Conservation (phyloP, 2,329 filamentous ascomycete genomes). For the Fusarium pseudocircinatum region DNA sequence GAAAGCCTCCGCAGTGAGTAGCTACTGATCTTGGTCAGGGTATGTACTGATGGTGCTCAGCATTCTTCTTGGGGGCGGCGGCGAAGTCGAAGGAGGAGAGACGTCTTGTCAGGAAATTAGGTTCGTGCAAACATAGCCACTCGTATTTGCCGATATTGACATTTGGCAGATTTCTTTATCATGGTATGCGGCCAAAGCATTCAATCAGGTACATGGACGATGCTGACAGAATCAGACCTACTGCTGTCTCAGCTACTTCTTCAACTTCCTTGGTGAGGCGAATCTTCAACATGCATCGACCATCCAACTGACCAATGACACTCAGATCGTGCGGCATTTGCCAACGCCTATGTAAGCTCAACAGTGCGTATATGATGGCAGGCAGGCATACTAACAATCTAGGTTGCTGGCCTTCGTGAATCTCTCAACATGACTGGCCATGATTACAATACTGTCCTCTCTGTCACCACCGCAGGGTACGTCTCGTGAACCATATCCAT, state of each 20-base stretch:
- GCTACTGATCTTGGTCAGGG: too few relatives aligned
- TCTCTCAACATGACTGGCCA: constrained; percentile 55
- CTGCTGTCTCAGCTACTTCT: constrained; percentile 49
- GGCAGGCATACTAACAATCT: accelerated
- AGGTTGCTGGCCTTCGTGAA: constrained; percentile 55
- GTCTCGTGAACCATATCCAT: accelerated
- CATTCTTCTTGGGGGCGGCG: constrained; percentile 17
- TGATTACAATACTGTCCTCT: constrained; percentile 45
- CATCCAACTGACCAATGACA: neutral
- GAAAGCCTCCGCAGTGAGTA: neutral
- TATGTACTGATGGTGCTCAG: neutral
- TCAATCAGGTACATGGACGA: accelerated
- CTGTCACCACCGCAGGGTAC: constrained; percentile 44
- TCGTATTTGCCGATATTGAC: accelerated
- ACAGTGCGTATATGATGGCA: accelerated
- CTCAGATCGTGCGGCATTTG: constrained; percentile 38
- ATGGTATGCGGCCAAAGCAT: constrained; percentile 12
- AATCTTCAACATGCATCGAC: accelerated
- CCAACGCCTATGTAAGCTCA: constrained; percentile 52
- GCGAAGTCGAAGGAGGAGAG: constrained; percentile 40
- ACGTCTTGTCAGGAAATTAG: constrained; percentile 44
- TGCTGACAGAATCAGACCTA: constrained; percentile 39
- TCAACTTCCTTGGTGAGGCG: constrained; percentile 50
- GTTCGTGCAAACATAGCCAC: constrained; percentile 1
- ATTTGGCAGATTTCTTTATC: constrained; percentile 46